Evolutionary conservation across 2,329 filamentous ascomycete genomes (phyloP).

Genomic region (Aureobasidium mangrovei): DNA sequence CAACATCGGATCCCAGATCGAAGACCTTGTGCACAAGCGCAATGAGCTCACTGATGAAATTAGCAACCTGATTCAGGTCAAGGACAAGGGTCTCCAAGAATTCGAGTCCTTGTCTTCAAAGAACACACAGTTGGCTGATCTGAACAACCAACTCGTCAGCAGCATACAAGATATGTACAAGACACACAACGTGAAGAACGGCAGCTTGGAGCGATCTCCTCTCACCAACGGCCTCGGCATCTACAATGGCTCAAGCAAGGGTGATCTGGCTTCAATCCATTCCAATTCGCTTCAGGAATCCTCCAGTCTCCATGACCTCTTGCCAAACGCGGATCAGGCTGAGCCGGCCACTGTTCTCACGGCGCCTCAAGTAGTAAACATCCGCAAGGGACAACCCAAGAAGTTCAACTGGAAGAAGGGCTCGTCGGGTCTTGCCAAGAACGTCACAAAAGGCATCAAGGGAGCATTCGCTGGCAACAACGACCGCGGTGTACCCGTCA

Average conservation of each 20-base stretch:
- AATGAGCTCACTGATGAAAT: conserved; percentile 81
- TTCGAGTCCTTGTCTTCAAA: conserved; percentile 92
- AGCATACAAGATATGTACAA: conserved; percentile 93
- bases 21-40: conserved; percentile 81
- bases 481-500: conserved; percentile 17
- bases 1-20: conserved; percentile 64
- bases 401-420: conserved; percentile 99
- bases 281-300: conserved; percentile 12
- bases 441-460: conserved; percentile 88
- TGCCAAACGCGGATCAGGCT: conserved; percentile 50
- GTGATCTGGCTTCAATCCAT: conserved; percentile 8
- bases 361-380: conserved; percentile 89
- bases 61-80: conserved; percentile 69
- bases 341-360: conserved; percentile 51
- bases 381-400: conserved; percentile 85
- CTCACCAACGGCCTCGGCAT: conserved; percentile 54
- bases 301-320: conserved; percentile 11
- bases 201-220: conserved; percentile 26
- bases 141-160: conserved; percentile 92
- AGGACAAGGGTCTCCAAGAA: conserved; percentile 87
- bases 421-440: conserved; percentile 85
- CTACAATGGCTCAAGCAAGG: conserved; percentile 46
- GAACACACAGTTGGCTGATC: conserved; percentile 85
- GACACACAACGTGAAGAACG: conserved; percentile 43
- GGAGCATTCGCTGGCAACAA: conserved; percentile 61